Base-by-base conservation (phyloP, 768 basidiomycete genomes). In the Boletus vinaceobasis region DNA sequence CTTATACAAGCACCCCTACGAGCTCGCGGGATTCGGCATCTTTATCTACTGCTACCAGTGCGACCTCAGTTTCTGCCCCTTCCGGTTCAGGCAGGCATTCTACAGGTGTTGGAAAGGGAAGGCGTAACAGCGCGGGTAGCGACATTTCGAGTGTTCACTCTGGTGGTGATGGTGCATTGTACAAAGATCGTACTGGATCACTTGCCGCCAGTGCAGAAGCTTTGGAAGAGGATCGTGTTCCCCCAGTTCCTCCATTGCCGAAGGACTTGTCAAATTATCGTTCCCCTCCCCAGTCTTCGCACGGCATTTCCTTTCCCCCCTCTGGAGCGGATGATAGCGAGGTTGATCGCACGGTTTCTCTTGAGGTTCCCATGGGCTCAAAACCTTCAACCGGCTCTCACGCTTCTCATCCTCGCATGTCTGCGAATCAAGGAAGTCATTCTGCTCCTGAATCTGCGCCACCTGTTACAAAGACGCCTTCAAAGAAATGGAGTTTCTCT, bases 401-500 rank as follows among this genome's bases (percentile, higher is more conserved):
- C 46, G 60, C 42, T 36, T 70, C 73, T 50, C 75, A 64, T 63
- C 71, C 72, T 52, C 73, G 78, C 50, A 75, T 77, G 49, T 71
- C 73, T 54, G 61, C 66, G 40, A 63, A 73, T 65, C 62, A 61
- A 68, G 65, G 67, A 60, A 65, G 75, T 73, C 69, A 65, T 53
- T 59, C 72, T 67, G 61, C 73, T 50, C 69, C 76, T 31, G 79
- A 82, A 53, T 72, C 78, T 52, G 60, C 65, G 14, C 77, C 84
- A 38, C 65, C 74, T 15, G 74, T 79, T 40, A 74, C 79, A 48
- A 90, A 89, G 74, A 88, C 89, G 3, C 91, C 92, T 33, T 91
- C 89, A n/a, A 94, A 93, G 80, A 95, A 95, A 71, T 95, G 93
- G 93, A 94, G 92, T 67, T 89, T 95, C 69, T 88, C 90, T n/a